A percentile compares a stretch with the other conserved stretches of the same genome.
Conservation (phyloP, 164 flowering plant genomes). For the Malania oleifera region DNA sequence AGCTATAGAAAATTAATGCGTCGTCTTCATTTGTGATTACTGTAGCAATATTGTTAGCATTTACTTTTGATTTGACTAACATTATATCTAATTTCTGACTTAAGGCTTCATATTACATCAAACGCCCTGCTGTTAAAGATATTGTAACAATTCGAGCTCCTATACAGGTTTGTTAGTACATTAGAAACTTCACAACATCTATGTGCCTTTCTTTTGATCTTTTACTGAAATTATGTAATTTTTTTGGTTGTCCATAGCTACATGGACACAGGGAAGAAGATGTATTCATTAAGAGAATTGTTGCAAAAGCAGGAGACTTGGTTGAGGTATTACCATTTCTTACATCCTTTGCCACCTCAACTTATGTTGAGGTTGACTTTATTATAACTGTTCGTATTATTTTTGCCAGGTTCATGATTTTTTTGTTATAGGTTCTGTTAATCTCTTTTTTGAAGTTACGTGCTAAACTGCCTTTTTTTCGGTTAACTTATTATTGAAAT, state of each 20-base stretch:
- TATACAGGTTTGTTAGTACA: conserved; percentile 28
- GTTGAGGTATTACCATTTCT: conserved; percentile 31
- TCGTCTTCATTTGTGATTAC: too few species aligned
- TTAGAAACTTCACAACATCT: background rate
- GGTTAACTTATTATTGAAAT: too few species aligned
- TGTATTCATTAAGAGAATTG: conserved; percentile 48
- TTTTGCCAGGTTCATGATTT: too few species aligned
- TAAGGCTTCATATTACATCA: conserved; percentile 43
- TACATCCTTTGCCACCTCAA: background rate
- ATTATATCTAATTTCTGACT: background rate
- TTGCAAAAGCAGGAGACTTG: conserved; percentile 52
- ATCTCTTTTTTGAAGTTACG: too few species aligned
- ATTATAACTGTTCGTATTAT: too few species aligned
- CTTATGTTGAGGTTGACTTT: too few species aligned
- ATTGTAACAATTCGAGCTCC: conserved; percentile 43
- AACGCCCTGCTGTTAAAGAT: conserved; percentile 35
- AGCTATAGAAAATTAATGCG: background rate
- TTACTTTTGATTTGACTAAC: too few species aligned
- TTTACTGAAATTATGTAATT: background rate
- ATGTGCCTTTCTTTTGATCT: background rate
- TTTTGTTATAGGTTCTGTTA: too few species aligned
- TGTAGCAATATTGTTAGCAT: too few species aligned
- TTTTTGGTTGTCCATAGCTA: conserved; percentile 15
- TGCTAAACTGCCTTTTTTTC: too few species aligned
- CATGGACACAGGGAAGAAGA: conserved; percentile 21